Percentiles rank a stretch among this genome's conserved stretches.
These are phyloP conservation scores for Mucor saturninus DNA, from an alignment of 371 early-diverging fungal genomes.

Conservation along the genomic window DNA sequence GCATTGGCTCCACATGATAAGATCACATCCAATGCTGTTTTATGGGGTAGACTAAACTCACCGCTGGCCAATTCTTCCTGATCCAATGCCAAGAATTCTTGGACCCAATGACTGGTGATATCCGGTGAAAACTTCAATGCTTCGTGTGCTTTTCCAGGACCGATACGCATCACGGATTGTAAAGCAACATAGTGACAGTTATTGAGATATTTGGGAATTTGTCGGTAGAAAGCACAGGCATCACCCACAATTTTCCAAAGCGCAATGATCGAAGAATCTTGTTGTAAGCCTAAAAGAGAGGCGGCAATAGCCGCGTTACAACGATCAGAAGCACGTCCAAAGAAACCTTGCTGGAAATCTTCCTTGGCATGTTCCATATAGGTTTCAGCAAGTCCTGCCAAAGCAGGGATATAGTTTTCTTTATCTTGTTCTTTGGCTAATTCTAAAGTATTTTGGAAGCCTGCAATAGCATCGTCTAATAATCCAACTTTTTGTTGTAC, in stretches of 20 bases:
- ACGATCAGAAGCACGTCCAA: slow-evolving; percentile 71
- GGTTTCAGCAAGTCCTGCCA: slow-evolving; percentile 70
- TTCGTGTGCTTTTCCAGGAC: slow-evolving; percentile 33
- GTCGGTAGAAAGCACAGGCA: slow-evolving; percentile 60
- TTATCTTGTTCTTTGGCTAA: slow-evolving; percentile 48
- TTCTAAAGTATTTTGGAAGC: slow-evolving; percentile 52
- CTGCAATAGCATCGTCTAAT: slow-evolving; percentile 66
- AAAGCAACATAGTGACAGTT: slow-evolving; percentile 46
- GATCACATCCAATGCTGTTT: slow-evolving; percentile 39
- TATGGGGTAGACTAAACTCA: slow-evolving; percentile 39
- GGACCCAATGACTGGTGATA: slow-evolving; percentile 31
- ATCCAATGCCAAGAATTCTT: slow-evolving; percentile 34
- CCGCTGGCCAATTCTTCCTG: slow-evolving; percentile 18
- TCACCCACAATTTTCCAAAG: slow-evolving; percentile 80
- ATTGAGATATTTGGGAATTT: slow-evolving; percentile 53
- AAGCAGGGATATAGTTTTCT: slow-evolving; percentile 54
- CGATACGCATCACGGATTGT: slow-evolving; percentile 37
- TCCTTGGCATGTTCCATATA: slow-evolving; percentile 67
- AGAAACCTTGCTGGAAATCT: slow-evolving; percentile 70
- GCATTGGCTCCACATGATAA: slow-evolving; percentile 52
- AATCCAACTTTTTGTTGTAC: slow-evolving; percentile 71
- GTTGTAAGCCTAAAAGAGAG: slow-evolving; percentile 33
- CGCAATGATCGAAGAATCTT: slow-evolving; percentile 43
- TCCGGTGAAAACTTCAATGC: slow-evolving; percentile 47
- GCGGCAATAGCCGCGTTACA: slow-evolving; percentile 56